Evolutionary conservation across 169 alveolate genomes (phyloP).

Genomic region (Amoebophrya sp.): DNA sequence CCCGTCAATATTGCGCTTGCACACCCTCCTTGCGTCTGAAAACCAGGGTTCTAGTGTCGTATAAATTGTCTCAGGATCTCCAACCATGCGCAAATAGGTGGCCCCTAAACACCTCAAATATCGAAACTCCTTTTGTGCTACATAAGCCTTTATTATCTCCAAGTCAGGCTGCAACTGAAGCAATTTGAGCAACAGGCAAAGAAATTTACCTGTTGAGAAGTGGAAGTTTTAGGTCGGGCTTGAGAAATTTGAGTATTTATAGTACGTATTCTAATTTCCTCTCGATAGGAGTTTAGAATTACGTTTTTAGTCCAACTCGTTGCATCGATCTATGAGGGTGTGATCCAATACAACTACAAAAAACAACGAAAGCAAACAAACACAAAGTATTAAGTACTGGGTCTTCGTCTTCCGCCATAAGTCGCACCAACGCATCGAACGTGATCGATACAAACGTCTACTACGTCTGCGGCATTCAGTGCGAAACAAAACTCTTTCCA

Average conservation of each 20-base stretch:
- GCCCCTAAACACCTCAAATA: background rate
- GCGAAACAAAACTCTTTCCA: background rate
- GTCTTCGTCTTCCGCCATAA: background rate
- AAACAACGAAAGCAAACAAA: no score
- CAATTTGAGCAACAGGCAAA: background rate
- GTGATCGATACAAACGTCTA: background rate
- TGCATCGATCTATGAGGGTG: no score
- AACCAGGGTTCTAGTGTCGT: background rate
- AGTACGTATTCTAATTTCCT: no score
- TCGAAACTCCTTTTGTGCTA: background rate
- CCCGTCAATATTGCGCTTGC: background rate
- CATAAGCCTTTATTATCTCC: background rate
- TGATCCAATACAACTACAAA: no score
- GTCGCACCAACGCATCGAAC: background rate
- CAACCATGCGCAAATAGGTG: background rate
- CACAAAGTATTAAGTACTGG: background rate
- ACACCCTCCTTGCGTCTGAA: background rate
- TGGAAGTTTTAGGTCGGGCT: no score
- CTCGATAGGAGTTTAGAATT: no score
- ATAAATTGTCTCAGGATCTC: background rate
- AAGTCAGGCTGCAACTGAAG: background rate
- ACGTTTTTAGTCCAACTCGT: no score
- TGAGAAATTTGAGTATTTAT: no score
- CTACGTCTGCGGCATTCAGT: background rate
- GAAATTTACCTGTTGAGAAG: background rate